Percentiles rank a stretch among this genome's conserved stretches.
phyloP scores from a whole-genome alignment of 352 stramenopile species.

The Hyphochytrium catenoides region DNA sequence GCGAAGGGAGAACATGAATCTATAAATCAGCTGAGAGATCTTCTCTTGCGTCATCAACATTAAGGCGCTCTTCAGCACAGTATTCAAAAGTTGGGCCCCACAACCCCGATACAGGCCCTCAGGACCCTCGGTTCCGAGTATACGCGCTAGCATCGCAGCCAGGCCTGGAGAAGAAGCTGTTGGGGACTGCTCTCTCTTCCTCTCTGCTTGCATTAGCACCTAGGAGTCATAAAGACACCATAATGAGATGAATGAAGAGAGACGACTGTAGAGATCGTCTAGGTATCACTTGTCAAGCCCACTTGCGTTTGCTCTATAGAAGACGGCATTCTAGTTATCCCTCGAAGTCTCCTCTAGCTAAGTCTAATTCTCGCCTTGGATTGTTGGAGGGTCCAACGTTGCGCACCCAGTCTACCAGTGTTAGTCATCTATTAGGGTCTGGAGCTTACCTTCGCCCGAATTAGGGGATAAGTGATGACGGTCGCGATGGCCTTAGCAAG shows the following conservation, averaged over 20 bases:
- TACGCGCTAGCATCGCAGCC: constrained; percentile 31
- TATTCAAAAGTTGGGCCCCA: constrained; percentile 48
- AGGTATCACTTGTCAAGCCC: too few species aligned
- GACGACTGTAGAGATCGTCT: too few species aligned
- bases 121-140: constrained; percentile 27
- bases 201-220: constrained; percentile 55
- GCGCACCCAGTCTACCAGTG: too few species aligned
- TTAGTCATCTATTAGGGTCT: too few species aligned
- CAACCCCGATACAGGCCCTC: constrained; percentile 42
- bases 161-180: constrained; percentile 33
- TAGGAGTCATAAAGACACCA: too few species aligned
- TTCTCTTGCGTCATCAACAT: constrained; percentile 59
- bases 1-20: constrained; percentile 40
- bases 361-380: too few species aligned
- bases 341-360: too few species aligned
- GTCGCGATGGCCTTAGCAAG: constrained; percentile 56
- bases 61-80: constrained; percentile 46
- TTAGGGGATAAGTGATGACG: constrained; percentile 59
- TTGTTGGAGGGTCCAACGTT: too few species aligned
- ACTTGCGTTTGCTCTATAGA: too few species aligned
- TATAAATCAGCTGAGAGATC: too few species aligned
- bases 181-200: constrained; percentile 18
- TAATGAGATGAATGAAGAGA: too few species aligned
- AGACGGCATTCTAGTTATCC: too few species aligned
- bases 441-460: constrained; percentile 62